These are phyloP conservation scores for Aspergillus sp. DNA, from an alignment of 2,329 filamentous ascomycete species.

Conservation along the genomic window DNA sequence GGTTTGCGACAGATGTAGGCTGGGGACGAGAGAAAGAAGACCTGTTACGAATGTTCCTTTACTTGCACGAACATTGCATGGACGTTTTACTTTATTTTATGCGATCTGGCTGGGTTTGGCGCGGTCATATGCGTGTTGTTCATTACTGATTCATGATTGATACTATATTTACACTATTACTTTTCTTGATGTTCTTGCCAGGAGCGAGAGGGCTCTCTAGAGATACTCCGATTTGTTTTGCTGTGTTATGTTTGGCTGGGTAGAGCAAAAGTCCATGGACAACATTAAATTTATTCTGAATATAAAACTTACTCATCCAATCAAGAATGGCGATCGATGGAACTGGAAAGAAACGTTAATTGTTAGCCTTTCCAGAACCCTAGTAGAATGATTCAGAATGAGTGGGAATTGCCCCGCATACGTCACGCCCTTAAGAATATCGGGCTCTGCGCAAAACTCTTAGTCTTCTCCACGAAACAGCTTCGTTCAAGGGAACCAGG, in stretches of 20 bases:
- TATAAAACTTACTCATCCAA: constrained; percentile 1
- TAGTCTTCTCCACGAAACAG: constrained; percentile 10
- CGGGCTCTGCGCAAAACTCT: constrained; percentile 14
- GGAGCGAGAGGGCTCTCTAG: constrained; percentile 19
- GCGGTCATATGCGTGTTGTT: constrained; percentile 28
- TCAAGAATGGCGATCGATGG: background rate
- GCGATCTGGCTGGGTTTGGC: constrained; percentile 38
- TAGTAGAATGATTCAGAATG: constrained; percentile 9
- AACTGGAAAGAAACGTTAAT: background rate
- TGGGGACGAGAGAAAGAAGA: background rate
- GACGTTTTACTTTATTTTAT: constrained; percentile 20
- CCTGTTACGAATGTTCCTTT: constrained; percentile 10
- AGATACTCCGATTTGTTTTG: constrained; percentile 22
- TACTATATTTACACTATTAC: constrained; percentile 15
- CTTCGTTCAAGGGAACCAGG: constrained; percentile 10
- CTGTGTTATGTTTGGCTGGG: background rate
- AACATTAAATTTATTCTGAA: background rate
- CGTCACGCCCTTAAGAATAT: constrained; percentile 28
- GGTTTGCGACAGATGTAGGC: constrained; percentile 67
- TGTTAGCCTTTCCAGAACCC: background rate
- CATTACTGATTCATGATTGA: constrained; percentile 21
- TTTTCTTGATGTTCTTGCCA: constrained; percentile 10
- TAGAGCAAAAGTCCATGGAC: background rate
- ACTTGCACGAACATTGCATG: constrained; percentile 18
- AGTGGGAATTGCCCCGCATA: constrained; percentile 35